Evolutionary conservation across 805 yeast species (phyloP).

Genomic region (Sugiyamaella americana): DNA sequence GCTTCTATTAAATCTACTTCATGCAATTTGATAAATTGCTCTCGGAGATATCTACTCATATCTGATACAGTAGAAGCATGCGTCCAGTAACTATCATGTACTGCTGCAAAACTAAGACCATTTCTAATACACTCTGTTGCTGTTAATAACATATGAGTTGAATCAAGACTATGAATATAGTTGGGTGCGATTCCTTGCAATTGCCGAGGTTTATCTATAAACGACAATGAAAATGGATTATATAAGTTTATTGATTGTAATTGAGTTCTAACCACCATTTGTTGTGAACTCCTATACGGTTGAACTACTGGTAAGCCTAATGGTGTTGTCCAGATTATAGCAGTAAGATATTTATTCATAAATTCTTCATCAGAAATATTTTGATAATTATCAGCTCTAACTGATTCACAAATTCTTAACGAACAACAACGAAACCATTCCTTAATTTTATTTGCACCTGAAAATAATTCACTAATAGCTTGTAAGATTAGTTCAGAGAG

Average conservation of each 20-base stretch:
- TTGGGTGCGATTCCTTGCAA: constrained; percentile 92
- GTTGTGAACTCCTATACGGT: constrained; percentile 71
- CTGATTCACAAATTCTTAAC: constrained; percentile 64
- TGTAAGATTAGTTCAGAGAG: constrained; percentile 73
- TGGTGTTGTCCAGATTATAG: constrained; percentile 97
- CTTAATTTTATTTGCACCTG: constrained; percentile 88
- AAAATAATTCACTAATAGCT: constrained; percentile 75
- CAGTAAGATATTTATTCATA: constrained; percentile 50
- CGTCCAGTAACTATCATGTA: constrained; percentile 97
- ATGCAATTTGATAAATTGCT: constrained; percentile 73
- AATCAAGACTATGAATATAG: constrained; percentile 89
- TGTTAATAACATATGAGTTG: constrained; percentile 90
- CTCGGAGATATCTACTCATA: constrained; percentile 66
- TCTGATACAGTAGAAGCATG: constrained; percentile 76
- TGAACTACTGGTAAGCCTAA: constrained; percentile 90
- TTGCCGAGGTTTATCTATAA: constrained; percentile 82
- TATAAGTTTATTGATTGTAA: constrained; percentile 77
- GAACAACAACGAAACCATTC: constrained; percentile 93
- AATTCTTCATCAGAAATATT: constrained; percentile 5
- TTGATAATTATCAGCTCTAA: constrained; percentile 53
- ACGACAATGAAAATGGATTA: constrained; percentile 77
- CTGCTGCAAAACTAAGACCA: constrained; percentile 78
- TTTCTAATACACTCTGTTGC: constrained; percentile 59
- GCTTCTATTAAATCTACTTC: constrained; percentile 60
- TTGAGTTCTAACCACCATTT: constrained; percentile 62